Conservation (phyloP, 2,329 filamentous ascomycete species). For the Pseudogymnoascus sp. region DNA sequence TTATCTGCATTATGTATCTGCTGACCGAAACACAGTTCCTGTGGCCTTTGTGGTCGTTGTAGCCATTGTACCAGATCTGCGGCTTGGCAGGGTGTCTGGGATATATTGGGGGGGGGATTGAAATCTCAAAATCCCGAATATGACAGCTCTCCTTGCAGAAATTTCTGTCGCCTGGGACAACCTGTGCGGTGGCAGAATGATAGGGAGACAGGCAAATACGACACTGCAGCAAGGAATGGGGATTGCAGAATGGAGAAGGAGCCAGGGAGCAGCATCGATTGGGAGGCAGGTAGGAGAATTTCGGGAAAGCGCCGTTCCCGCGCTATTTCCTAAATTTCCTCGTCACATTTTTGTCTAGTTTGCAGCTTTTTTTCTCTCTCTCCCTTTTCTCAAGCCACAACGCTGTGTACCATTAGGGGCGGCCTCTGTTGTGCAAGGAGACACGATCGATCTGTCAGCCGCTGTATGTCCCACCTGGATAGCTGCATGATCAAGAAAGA, state of each 20-base stretch:
- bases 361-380: background rate
- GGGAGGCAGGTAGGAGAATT: background rate
- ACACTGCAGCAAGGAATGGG: background rate
- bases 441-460: conserved; percentile 4
- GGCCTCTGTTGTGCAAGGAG: background rate
- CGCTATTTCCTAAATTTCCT: background rate
- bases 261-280: background rate
- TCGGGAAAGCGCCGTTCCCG: background rate
- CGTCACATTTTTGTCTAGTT: background rate
- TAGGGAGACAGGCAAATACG: background rate
- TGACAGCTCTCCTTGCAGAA: conserved; percentile 3
- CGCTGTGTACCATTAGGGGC: background rate
- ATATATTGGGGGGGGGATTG: background rate
- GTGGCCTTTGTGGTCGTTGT: background rate
- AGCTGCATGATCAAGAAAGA: conserved; percentile 2
- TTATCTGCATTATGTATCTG: conserved; percentile 2
- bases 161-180: conserved; percentile 1
- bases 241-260: background rate
- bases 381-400: background rate
- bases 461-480: background rate
- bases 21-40: background rate
- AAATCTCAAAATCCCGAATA: background rate
- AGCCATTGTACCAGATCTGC: background rate
- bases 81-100: background rate
- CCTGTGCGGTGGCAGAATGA: background rate